Percentiles rank a stretch among this genome's conserved stretches.
phyloP scores from a whole-genome alignment of 176 grass and related monocot genomes.

The Panicum miliaceum region DNA sequence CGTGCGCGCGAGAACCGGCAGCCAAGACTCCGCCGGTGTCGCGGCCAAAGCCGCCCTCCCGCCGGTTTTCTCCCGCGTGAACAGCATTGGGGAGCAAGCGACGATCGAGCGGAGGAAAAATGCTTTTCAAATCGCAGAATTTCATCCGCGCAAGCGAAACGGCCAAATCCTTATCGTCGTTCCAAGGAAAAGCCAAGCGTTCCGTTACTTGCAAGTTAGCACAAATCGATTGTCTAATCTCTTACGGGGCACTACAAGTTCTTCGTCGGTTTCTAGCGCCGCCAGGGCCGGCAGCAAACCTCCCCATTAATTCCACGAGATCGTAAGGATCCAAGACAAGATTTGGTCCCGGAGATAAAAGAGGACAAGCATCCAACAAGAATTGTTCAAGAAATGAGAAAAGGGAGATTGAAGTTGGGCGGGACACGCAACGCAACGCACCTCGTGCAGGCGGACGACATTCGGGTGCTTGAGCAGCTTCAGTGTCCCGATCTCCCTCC shows the following conservation, averaged over 20 bases:
- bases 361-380: not conserved
- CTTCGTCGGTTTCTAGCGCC: not conserved
- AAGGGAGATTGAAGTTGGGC: not conserved
- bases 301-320: not conserved
- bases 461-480: constrained; percentile 89
- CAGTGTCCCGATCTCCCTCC: constrained; percentile 80
- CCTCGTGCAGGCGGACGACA: constrained; percentile 81
- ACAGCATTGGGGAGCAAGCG: not conserved
- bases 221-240: not conserved
- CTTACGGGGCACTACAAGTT: not conserved
- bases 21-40: not conserved
- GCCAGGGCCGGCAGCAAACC: not conserved
- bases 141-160: not conserved
- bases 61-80: not conserved
- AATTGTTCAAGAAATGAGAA: not conserved
- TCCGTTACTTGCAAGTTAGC: constrained; percentile 21
- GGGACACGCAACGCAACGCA: constrained; percentile 22
- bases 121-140: not conserved
- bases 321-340: not conserved
- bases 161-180: not conserved
- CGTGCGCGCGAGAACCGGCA: not conserved
- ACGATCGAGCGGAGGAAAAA: not conserved
- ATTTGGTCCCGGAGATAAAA: not conserved
- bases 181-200: not conserved
- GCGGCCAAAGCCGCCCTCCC: not conserved